phyloP scores from a whole-genome alignment of 306 rosid species.

The Acacia acuminata region DNA sequence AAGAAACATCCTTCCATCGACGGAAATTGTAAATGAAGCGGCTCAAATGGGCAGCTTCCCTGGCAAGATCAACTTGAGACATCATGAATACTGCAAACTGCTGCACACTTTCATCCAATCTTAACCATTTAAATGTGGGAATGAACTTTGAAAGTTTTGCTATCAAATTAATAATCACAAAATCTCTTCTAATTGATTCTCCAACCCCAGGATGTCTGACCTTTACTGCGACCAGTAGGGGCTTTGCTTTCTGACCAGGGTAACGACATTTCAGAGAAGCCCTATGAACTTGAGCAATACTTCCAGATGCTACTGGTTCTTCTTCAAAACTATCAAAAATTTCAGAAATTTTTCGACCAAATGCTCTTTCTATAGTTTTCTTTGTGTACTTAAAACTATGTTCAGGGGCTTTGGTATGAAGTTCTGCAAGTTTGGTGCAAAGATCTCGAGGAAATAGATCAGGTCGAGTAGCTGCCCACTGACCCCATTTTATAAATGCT shows the following conservation, averaged over 20 bases:
- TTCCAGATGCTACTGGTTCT: constrained; percentile 84
- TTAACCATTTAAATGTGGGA: constrained; percentile 76
- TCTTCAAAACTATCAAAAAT: constrained; percentile 86
- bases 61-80: constrained; percentile 94
- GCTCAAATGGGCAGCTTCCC: constrained; percentile 94
- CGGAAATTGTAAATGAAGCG: constrained; percentile 87
- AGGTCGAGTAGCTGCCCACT: constrained; percentile 95
- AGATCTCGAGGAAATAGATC: constrained; percentile 83
- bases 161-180: constrained; percentile 62
- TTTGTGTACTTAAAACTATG: constrained; percentile 74
- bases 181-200: constrained; percentile 87
- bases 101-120: constrained; percentile 89
- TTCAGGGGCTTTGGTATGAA: constrained; percentile 86
- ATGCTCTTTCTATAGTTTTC: constrained; percentile 77
- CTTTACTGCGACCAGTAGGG: constrained; percentile 79
- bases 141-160: constrained; percentile 70
- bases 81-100: constrained; percentile 89
- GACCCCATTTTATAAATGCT: constrained; percentile 94
- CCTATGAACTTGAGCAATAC: constrained; percentile 87
- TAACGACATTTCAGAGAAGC: constrained; percentile 76
- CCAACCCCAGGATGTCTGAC: constrained; percentile 95
- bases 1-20: constrained; percentile 80
- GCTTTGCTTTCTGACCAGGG: constrained; percentile 71
- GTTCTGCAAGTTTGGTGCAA: constrained; percentile 69
- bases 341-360: constrained; percentile 74